Base-by-base conservation (phyloP, 257 asterid species). In the Plectranthus barbatus region DNA sequence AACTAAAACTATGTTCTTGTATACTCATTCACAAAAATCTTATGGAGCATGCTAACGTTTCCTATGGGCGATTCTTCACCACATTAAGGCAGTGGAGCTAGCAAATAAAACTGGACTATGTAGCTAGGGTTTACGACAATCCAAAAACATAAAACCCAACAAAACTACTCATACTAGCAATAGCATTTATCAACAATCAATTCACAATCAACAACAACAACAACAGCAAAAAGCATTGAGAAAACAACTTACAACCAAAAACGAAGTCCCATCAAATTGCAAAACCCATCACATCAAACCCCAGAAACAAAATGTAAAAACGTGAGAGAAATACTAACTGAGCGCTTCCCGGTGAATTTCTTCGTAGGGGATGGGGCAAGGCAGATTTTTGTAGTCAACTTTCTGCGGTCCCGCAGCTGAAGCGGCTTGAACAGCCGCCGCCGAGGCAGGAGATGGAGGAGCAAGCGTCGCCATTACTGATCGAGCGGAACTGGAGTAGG, bases 261-360 rank as follows among this genome's bases (percentile, higher is more conserved):
- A 57, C 39, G 26, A 0, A 26, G 66, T 39, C 8, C 31, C 6
- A 13, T 55, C 70, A 45, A 34, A 29, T 34, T 21, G 44, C 62
- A 45, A 15, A 60, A 0, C 9, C 47, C 42, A 19, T 56, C 61
- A 15, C 44, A 64, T 49, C 19, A 15, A 37, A 14, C 4, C 17
- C 5, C 17, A 9, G 34, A 44, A 52, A 17, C 4, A 1, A 56
- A 60, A 29, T 1, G 37, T 4, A n/a, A 15, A 46, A 7, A 48
- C 10, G 49, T 13, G 17, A 55, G 17, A 58, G 36, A 39, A 51
- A 53, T 58, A 84, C 86, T 77, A 66, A 90, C 95, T 90, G 76
- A 81, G 66, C 56, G 94, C 86, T 80, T 90, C 97, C 42, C 95
- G 94, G 64, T 85, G 91, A 58, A 86, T 86, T 72, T 90, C 97